Evolutionary conservation across 495 filamentous ascomycete genomes (phyloP).

Genomic region (Corynascus novoguineensis): DNA sequence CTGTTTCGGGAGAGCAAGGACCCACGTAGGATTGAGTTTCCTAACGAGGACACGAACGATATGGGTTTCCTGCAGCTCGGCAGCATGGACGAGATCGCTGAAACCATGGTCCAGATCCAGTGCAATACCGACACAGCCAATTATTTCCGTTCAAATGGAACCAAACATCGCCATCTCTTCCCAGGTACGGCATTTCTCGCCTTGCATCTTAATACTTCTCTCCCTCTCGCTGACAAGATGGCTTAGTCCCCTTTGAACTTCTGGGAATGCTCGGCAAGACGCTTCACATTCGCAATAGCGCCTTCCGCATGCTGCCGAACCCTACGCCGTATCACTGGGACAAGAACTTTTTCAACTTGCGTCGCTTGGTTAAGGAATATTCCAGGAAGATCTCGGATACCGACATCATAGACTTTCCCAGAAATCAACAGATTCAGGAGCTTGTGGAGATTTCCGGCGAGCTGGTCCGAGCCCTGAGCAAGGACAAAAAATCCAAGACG

Average conservation of each 20-base stretch:
- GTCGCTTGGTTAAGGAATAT: constrained; percentile 32
- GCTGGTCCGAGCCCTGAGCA: constrained; percentile 6
- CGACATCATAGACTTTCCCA: constrained; percentile 8
- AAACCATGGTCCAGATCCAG: constrained; percentile 42
- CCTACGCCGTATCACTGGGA: constrained; percentile 45
- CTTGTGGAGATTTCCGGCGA: constrained; percentile 12
- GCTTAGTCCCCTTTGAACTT: constrained; percentile 49
- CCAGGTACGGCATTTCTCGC: constrained; percentile 30
- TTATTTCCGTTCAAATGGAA: constrained; percentile 32
- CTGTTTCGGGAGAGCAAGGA: constrained; percentile 36
- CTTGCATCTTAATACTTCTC: background rate
- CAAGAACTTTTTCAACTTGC: constrained; percentile 36
- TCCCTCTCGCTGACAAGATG: constrained; percentile 9
- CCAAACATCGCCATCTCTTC: constrained; percentile 41
- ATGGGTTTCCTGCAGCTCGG: constrained; percentile 34
- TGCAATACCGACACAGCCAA: constrained; percentile 40
- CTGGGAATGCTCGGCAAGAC: constrained; percentile 48
- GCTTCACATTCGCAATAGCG: constrained; percentile 36
- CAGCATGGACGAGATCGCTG: constrained; percentile 35
- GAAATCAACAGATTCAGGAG: constrained; percentile 7
- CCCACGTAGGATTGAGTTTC: constrained; percentile 31
- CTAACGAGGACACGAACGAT: constrained; percentile 34
- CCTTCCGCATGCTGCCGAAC: constrained; percentile 46
- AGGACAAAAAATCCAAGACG: constrained; percentile 14
- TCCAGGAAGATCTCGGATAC: constrained; percentile 19